Conservation (phyloP, 1,139 yeast species). For the Kurtzmaniella natalensis region DNA sequence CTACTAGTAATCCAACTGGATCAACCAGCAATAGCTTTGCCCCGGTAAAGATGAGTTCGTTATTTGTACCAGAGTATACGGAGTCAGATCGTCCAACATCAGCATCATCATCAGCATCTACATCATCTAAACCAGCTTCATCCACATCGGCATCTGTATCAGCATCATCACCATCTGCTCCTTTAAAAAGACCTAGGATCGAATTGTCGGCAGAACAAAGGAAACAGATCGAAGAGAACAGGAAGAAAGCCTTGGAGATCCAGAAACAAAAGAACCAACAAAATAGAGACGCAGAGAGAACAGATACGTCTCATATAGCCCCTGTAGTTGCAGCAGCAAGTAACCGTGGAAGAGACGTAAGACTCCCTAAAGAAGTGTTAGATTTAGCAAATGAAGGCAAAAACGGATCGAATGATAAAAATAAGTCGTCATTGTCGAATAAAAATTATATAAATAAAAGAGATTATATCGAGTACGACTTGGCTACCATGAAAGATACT, state of each 20-base stretch:
- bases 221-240: constrained; percentile 50
- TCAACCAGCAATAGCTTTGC: too few species aligned
- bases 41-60: not conserved
- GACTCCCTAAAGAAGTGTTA: constrained; percentile 16
- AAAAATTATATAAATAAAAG: constrained; percentile 46
- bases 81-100: too few species aligned
- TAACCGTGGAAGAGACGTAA: constrained; percentile 1
- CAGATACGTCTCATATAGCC: constrained; percentile 1
- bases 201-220: constrained; percentile 51
- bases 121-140: constrained; percentile 7
- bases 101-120: constrained; percentile 8
- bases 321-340: not conserved
- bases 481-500: constrained; percentile 83
- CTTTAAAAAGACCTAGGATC: constrained; percentile 18
- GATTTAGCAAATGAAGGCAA: constrained; percentile 11
- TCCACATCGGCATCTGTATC: constrained; percentile 11
- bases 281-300: constrained; percentile 27
- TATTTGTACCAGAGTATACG: constrained; percentile 12
- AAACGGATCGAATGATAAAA: constrained; percentile 13
- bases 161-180: constrained; percentile 12
- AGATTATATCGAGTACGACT: constrained; percentile 89
- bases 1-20: constrained; percentile 10
- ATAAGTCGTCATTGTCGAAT: constrained; percentile 20
- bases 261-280: constrained; percentile 33
- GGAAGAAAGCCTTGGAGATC: constrained; percentile 55